Percentiles rank a stretch among this genome's conserved stretches.
phyloP scores from a whole-genome alignment of 495 filamentous ascomycete genomes.

The Hypoxylon rickii region DNA sequence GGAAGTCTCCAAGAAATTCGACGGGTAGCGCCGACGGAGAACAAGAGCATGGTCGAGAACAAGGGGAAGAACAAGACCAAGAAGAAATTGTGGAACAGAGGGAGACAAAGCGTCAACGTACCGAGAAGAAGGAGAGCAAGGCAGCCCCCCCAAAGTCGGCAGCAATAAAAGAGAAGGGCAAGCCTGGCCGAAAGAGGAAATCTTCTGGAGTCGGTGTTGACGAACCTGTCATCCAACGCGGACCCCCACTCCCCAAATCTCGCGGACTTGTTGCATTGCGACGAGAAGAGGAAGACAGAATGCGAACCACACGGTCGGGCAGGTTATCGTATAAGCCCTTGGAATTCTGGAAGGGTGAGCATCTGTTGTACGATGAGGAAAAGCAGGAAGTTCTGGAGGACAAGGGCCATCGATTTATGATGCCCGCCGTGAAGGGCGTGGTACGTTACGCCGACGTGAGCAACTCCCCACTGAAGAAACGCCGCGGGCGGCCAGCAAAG shows the following conservation, averaged over 20 bases:
- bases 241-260: conserved; percentile 58
- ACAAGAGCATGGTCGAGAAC: conserved; percentile 25
- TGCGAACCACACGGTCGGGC: conserved; percentile 57
- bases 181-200: conserved; percentile 46
- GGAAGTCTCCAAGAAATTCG: conserved; percentile 24
- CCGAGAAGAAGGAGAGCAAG: conserved; percentile 18
- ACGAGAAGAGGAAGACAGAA: conserved; percentile 60
- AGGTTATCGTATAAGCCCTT: conserved; percentile 70
- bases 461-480: conserved; percentile 9
- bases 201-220: conserved; percentile 46
- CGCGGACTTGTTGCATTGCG: conserved; percentile 74
- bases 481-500: conserved; percentile 39
- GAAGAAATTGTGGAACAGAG: conserved; percentile 27
- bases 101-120: conserved; percentile 34
- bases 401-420: conserved; percentile 50
- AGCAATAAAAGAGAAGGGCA: conserved; percentile 35
- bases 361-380: conserved; percentile 66
- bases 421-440: conserved; percentile 73
- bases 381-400: conserved; percentile 52
- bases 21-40: conserved; percentile 18
- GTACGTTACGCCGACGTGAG: conserved; percentile 70
- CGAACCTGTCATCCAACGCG: conserved; percentile 48
- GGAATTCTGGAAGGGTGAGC: conserved; percentile 87
- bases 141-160: conserved; percentile 22
- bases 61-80: conserved; percentile 8